These are phyloP conservation scores for Exophiala alcalophila DNA, from an alignment of 2,329 filamentous ascomycete genomes.

Conservation along the genomic window DNA sequence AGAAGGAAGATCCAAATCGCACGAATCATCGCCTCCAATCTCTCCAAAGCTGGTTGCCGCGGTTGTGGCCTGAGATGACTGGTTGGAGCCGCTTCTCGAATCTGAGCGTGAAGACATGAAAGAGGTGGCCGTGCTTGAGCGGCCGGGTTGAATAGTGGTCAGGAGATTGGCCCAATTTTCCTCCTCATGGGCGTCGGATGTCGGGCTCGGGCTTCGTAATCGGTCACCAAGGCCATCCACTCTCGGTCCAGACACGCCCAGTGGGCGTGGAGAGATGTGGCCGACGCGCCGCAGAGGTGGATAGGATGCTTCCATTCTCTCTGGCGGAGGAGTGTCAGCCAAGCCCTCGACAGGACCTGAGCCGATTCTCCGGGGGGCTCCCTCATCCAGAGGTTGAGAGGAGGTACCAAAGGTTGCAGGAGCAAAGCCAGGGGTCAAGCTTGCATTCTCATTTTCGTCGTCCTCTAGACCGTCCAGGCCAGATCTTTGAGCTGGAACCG, in stretches of 20 bases:
- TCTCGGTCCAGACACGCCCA: slow-evolving; percentile 24
- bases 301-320: slow-evolving; percentile 20
- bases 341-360: slow-evolving; percentile 11
- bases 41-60: slow-evolving; percentile 32
- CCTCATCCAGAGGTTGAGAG: slow-evolving; percentile 4
- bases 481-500: slow-evolving; percentile 1
- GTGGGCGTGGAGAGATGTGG: slow-evolving; percentile 30
- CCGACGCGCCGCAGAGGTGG: slow-evolving; percentile 35
- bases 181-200: slow-evolving; percentile 39
- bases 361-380: slow-evolving; percentile 4
- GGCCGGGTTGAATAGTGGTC: slow-evolving; percentile 76
- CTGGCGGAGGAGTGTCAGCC: slow-evolving; percentile 22
- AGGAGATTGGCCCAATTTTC: slow-evolving; percentile 76
- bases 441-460: slow-evolving; percentile 11
- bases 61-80: slow-evolving; percentile 37
- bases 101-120: slow-evolving; percentile 65
- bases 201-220: slow-evolving; percentile 72
- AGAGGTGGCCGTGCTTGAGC: slow-evolving; percentile 77
- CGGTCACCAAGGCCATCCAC: slow-evolving; percentile 80
- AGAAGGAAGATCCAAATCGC: slow-evolving; percentile 28
- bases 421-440: slow-evolving; percentile 43
- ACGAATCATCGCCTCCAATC: slow-evolving; percentile 27
- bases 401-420: slow-evolving; percentile 34
- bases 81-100: slow-evolving; percentile 36
- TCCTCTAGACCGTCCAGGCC: slow-evolving; percentile 12